Conservation (phyloP, 2,329 filamentous ascomycete species). For the Alternaria panax region DNA sequence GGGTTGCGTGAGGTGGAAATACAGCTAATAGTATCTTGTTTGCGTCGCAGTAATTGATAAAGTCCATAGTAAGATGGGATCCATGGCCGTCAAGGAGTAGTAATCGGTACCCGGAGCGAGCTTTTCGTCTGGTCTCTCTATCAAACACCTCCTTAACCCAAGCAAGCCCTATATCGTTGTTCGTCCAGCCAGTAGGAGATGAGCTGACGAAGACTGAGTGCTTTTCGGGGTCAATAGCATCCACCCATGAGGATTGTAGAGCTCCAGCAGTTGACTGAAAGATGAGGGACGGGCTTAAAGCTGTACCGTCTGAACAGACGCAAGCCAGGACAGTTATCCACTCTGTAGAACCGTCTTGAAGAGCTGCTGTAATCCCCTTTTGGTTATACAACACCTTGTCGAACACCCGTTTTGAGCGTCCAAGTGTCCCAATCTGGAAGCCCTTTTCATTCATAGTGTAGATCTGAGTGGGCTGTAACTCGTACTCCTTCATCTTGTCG, state of each 20-base stretch:
- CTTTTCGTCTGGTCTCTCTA: slow-evolving; percentile 3
- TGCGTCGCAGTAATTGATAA: slow-evolving; percentile 2
- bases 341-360: neutral
- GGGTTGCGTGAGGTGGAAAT: slow-evolving; percentile 4
- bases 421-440: slow-evolving; percentile 5
- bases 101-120: neutral
- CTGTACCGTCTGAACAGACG: slow-evolving; percentile 9
- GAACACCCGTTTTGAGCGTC: slow-evolving; percentile 1
- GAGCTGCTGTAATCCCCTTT: neutral
- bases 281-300: neutral
- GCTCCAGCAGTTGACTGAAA: neutral
- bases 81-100: slow-evolving; percentile 1
- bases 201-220: neutral
- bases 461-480: too few relatives aligned
- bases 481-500: too few relatives aligned
- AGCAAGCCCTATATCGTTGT: slow-evolving; percentile 17
- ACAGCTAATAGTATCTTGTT: slow-evolving; percentile 5
- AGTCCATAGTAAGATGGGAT: slow-evolving; percentile 5
- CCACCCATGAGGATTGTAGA: neutral
- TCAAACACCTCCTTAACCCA: slow-evolving; percentile 23
- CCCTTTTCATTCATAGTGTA: slow-evolving; percentile 20
- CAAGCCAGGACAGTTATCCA: slow-evolving; percentile 12
- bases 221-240: neutral
- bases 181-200: slow-evolving; percentile 13
- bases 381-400: neutral